These are phyloP conservation scores for Candida dubliniensis DNA, from an alignment of 1,139 yeast genomes.

Conservation along the genomic window DNA sequence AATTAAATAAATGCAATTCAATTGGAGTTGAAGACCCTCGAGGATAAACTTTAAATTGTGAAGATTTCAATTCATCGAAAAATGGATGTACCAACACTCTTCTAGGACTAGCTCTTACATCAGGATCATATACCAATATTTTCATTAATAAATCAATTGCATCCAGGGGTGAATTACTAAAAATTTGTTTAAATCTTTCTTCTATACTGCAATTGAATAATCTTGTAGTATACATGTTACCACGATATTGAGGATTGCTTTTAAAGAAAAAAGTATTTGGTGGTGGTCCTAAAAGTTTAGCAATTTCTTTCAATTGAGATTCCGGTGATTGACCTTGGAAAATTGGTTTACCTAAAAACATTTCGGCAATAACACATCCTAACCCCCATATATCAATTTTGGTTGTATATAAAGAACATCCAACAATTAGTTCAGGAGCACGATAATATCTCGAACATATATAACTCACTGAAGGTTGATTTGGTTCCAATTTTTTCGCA, in stretches of 20 bases:
- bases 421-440: constrained; percentile 81
- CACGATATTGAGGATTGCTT: constrained; percentile 71
- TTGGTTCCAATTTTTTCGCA: constrained; percentile 72
- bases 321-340: constrained; percentile 80
- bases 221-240: constrained; percentile 70
- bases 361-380: constrained; percentile 83
- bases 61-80: constrained; percentile 64
- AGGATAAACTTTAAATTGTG: constrained; percentile 59
- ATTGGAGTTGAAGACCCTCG: constrained; percentile 48
- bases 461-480: constrained; percentile 74
- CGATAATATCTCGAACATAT: constrained; percentile 80
- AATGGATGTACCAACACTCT: constrained; percentile 69
- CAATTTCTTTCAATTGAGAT: constrained; percentile 72
- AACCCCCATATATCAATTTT: constrained; percentile 85
- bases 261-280: constrained; percentile 72
- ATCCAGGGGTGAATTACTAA: constrained; percentile 66
- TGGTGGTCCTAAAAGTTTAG: constrained; percentile 75
- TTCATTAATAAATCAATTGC: constrained; percentile 71
- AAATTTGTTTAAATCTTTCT: constrained; percentile 67
- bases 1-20: constrained; percentile 49
- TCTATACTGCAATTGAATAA: constrained; percentile 60
- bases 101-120: constrained; percentile 62
- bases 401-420: constrained; percentile 72
- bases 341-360: constrained; percentile 78
- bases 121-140: constrained; percentile 74